Evolutionary conservation across 768 basidiomycete species (phyloP).

Genomic region (Hortiboletus campestris): DNA sequence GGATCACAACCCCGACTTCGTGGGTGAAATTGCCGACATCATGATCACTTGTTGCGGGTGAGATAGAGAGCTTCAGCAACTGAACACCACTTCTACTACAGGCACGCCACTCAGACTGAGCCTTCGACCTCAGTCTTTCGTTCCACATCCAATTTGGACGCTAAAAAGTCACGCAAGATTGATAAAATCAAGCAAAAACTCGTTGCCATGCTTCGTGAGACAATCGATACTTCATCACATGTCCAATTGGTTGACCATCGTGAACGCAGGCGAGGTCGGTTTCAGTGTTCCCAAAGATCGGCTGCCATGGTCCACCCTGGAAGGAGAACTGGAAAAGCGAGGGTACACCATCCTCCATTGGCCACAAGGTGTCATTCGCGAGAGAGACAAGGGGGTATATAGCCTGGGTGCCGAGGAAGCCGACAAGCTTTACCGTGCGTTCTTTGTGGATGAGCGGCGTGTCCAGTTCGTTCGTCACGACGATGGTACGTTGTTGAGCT

Average conservation of each 20-base stretch:
- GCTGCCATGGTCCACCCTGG: background rate
- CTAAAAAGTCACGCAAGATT: background rate
- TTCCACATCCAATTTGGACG: background rate
- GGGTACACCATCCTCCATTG: constrained; percentile 1
- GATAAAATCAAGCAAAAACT: constrained; percentile 1
- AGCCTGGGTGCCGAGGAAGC: background rate
- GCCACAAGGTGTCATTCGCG: background rate
- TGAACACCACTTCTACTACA: background rate
- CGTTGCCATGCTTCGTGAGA: constrained; percentile 7
- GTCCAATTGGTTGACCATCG: background rate
- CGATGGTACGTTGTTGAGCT: no score
- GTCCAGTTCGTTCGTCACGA: background rate
- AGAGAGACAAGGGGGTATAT: background rate
- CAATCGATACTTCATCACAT: background rate
- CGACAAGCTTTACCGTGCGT: background rate
- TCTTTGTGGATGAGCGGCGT: background rate
- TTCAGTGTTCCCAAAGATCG: background rate
- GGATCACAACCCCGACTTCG: background rate
- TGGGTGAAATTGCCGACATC: background rate
- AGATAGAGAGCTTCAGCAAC: no score
- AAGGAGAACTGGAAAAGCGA: background rate
- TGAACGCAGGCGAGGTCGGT: background rate
- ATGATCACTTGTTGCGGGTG: no score
- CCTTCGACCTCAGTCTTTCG: background rate
- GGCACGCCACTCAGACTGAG: background rate